Conservation (phyloP, 1,284 basidiomycete species). For the Malassezia psittaci region DNA sequence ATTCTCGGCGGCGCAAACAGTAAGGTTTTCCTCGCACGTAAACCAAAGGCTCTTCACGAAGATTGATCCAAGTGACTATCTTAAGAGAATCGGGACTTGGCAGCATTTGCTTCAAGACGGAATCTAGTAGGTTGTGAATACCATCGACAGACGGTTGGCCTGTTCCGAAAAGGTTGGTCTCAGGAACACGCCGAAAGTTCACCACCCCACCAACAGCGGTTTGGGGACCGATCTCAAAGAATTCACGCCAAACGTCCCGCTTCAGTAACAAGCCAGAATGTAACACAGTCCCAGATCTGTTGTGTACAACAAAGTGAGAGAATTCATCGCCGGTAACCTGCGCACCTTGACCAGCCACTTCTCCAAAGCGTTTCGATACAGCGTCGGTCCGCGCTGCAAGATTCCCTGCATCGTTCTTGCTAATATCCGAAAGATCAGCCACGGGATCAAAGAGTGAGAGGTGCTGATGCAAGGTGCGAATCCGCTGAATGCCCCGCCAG, state of each 20-base stretch:
- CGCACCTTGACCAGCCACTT: conserved; percentile 24
- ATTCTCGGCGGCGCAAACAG: conserved; percentile 49
- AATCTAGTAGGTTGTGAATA: conserved; percentile 67
- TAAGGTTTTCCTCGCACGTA: conserved; percentile 71
- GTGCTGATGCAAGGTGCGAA: conserved; percentile 28
- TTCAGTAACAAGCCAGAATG: conserved; percentile 43
- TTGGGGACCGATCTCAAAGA: conserved; percentile 26
- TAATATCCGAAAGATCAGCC: conserved; percentile 34
- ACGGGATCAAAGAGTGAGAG: conserved; percentile 47
- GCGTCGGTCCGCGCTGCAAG: conserved; percentile 25
- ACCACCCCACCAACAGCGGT: conserved; percentile 67
- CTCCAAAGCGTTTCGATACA: conserved; percentile 23
- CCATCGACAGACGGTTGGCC: conserved; percentile 86
- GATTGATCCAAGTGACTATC: conserved; percentile 74
- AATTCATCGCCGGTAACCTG: conserved; percentile 44
- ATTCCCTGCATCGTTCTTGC: conserved; percentile 22
- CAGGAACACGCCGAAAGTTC: conserved; percentile 80
- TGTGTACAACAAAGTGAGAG: conserved; percentile 44
- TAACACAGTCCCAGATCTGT: conserved; percentile 42
- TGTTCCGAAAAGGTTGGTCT: conserved; percentile 59
- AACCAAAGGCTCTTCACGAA: conserved; percentile 78
- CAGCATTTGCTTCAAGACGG: conserved; percentile 27
- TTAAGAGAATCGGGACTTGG: conserved; percentile 48
- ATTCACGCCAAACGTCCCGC: conserved; percentile 44
- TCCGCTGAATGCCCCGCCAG: conserved; percentile 56